phyloP scores from a whole-genome alignment of 805 yeast species.

The Candida adriatica region DNA sequence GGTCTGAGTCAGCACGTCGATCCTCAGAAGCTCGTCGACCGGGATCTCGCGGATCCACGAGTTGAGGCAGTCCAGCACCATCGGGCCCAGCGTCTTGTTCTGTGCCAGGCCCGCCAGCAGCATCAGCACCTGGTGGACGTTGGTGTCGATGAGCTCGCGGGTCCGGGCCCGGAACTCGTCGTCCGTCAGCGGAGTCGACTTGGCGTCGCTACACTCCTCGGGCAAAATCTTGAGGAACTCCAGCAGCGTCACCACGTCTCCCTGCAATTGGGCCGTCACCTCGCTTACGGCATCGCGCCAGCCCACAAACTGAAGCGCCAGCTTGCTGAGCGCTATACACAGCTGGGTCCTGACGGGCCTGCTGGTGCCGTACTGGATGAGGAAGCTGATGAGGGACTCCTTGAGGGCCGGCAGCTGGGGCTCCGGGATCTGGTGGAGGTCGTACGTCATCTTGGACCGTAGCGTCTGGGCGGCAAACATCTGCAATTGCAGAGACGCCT shows the following conservation, averaged over 20 bases:
- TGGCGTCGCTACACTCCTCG: slow-evolving; percentile 78
- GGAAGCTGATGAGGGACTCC: slow-evolving; percentile 53
- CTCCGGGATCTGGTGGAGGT: slow-evolving; percentile 67
- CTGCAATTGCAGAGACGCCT: slow-evolving; percentile 43
- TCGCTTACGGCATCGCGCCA: slow-evolving; percentile 75
- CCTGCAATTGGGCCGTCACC: slow-evolving; percentile 43
- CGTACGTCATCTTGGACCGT: slow-evolving; percentile 77
- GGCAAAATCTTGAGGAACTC: slow-evolving; percentile 86
- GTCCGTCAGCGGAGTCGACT: slow-evolving; percentile 71
- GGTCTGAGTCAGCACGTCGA: slow-evolving; percentile 57
- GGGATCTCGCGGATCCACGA: slow-evolving; percentile 91
- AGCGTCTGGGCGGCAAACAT: slow-evolving; percentile 90
- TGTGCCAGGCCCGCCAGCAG: slow-evolving; percentile 50
- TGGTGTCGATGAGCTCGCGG: slow-evolving; percentile 52
- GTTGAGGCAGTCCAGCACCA: slow-evolving; percentile 67
- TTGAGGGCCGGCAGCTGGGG: slow-evolving; percentile 56
- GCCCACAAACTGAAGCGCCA: slow-evolving; percentile 66
- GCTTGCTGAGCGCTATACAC: slow-evolving; percentile 72
- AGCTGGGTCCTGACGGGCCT: slow-evolving; percentile 76
- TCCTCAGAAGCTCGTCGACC: slow-evolving; percentile 56
- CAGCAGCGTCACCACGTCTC: slow-evolving; percentile 41
- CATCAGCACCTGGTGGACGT: slow-evolving; percentile 60
- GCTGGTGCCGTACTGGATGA: slow-evolving; percentile 41
- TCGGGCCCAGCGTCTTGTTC: slow-evolving; percentile 27
- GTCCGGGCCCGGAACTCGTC: slow-evolving; percentile 70